These are phyloP conservation scores for Bathelium albidoporum DNA, from an alignment of 495 filamentous ascomycete genomes.

Conservation along the genomic window DNA sequence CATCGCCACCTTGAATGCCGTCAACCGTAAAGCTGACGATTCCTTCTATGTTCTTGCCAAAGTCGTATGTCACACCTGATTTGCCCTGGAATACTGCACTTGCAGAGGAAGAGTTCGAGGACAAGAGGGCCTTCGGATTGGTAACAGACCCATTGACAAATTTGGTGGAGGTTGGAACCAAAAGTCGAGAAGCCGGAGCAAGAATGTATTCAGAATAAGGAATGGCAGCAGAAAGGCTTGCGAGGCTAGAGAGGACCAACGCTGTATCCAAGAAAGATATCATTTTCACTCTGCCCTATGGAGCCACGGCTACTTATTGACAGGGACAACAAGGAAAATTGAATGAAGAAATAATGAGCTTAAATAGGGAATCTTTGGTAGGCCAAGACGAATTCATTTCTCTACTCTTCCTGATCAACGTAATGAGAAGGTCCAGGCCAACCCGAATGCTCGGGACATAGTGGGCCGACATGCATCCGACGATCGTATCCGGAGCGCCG, in stretches of 20 bases:
- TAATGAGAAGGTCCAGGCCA: background rate
- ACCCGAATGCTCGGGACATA: background rate
- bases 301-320: too few relatives aligned
- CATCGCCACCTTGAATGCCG: constrained; percentile 14
- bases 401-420: background rate
- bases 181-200: constrained; percentile 30
- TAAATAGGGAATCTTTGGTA: too few relatives aligned
- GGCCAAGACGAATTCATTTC: background rate
- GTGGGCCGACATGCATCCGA: background rate
- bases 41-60: constrained; percentile 38
- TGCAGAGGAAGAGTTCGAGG: constrained; percentile 16
- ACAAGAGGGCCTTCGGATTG: constrained; percentile 23
- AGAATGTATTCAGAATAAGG: constrained; percentile 33
- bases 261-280: background rate
- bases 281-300: too few relatives aligned
- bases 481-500: background rate
- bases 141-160: constrained; percentile 33
- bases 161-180: constrained; percentile 29
- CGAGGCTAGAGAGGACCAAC: background rate
- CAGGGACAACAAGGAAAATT: too few relatives aligned
- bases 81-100: constrained; percentile 25
- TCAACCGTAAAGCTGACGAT: constrained; percentile 31
- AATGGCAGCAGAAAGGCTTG: constrained; percentile 3
- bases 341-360: too few relatives aligned
- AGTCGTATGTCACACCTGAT: constrained; percentile 39